A percentile compares a stretch with the other conserved stretches of the same genome.
phyloP scores from a whole-genome alignment of 257 asterid species.

The Lavandula angustifolia region DNA sequence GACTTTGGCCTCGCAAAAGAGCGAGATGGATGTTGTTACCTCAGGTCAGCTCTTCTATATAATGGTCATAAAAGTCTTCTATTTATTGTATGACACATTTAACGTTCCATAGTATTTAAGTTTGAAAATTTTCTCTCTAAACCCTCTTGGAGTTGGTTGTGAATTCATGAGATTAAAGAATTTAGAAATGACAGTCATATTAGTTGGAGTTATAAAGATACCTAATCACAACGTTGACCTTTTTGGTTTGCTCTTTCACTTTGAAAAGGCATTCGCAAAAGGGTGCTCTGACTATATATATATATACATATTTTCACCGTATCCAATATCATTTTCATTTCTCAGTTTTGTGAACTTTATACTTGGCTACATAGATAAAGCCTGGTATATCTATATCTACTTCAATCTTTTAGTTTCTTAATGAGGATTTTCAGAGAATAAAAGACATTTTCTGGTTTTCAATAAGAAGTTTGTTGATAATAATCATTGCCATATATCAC shows the following conservation, averaged over 20 bases:
- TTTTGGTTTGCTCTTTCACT: not conserved
- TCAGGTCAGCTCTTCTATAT: constrained; percentile 57
- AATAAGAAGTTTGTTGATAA: constrained; percentile 1
- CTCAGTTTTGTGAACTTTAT: not conserved
- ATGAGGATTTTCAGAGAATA: not conserved
- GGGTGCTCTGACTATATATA: constrained; percentile 2
- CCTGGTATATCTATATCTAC: not conserved
- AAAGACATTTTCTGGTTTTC: not conserved
- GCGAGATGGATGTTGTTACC: constrained; percentile 89
- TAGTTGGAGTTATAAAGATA: not conserved
- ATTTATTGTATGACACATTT: not conserved
- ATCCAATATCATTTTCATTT: constrained; percentile 4
- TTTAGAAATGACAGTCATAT: not conserved
- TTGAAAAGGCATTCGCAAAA: not conserved
- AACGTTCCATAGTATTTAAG: not conserved
- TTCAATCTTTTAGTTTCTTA: not conserved
- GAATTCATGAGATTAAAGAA: not conserved
- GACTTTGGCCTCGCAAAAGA: constrained; percentile 97
- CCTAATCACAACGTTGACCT: not conserved
- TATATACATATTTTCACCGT: not conserved
- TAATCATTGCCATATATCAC: not conserved
- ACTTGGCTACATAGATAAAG: not conserved
- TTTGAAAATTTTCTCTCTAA: constrained; percentile 3
- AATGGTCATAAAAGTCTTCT: not conserved
- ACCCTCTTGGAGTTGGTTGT: constrained; percentile 13